Conservation (phyloP, 2,329 filamentous ascomycete species). For the Aspergillus unguis region DNA sequence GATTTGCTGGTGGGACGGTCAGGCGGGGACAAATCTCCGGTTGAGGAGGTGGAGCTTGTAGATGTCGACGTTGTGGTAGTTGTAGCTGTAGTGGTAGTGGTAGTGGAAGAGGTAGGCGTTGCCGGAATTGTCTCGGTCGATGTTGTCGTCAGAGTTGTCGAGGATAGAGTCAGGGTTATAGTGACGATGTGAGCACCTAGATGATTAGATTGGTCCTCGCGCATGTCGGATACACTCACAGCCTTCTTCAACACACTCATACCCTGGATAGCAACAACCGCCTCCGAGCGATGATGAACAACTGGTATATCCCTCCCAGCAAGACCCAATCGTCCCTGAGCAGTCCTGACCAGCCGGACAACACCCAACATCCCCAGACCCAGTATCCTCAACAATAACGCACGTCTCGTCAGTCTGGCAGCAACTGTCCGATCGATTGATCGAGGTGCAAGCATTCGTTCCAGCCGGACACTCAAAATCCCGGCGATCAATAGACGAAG, state of each 20-base stretch:
- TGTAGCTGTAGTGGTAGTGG: conserved; percentile 39
- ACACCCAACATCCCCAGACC: conserved; percentile 58
- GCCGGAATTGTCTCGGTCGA: conserved; percentile 27
- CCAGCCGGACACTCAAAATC: conserved; percentile 58
- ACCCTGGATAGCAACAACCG: conserved; percentile 62
- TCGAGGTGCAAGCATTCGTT: conserved; percentile 53
- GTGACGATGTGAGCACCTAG: conserved; percentile 35
- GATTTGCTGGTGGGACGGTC: conserved; percentile 38
- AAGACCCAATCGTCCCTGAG: conserved; percentile 49
- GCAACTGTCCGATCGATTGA: conserved; percentile 57
- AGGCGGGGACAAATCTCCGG: conserved; percentile 34
- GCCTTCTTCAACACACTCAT: conserved; percentile 54
- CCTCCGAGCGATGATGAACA: conserved; percentile 56
- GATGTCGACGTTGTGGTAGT: conserved; percentile 25
- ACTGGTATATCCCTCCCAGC: conserved; percentile 51
- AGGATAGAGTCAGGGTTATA: conserved; percentile 34
- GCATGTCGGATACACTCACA: conserved; percentile 41
- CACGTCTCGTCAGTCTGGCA: conserved; percentile 55
- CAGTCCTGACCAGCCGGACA: conserved; percentile 56
- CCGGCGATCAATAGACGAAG: conserved; percentile 26
- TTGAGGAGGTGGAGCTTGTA: conserved; percentile 24
- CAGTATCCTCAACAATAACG: conserved; percentile 51
- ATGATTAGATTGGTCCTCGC: not conserved
- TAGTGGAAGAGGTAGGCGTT: conserved; percentile 26
- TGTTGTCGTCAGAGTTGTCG: conserved; percentile 30